Conservation (phyloP, 2,329 filamentous ascomycete species). For the Penicillium glabrum region DNA sequence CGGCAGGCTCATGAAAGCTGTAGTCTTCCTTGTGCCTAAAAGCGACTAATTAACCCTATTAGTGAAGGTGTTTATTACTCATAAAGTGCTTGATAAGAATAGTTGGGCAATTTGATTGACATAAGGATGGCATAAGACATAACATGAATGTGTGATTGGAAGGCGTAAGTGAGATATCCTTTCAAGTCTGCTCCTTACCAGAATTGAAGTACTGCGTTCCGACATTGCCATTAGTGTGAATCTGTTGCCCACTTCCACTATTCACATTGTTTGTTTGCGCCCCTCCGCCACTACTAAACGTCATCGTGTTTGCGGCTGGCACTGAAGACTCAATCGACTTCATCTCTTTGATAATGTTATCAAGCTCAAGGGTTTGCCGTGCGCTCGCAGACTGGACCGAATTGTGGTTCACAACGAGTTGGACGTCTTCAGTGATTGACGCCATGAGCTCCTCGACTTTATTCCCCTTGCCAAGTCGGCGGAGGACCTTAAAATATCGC, state of each 20-base stretch:
- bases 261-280: background rate
- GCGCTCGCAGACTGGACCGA: background rate
- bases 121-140: no score
- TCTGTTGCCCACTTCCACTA: background rate
- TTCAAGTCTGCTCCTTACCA: background rate
- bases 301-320: background rate
- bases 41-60: background rate
- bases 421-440: background rate
- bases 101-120: no score
- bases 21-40: background rate
- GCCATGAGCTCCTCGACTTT: conserved; percentile 9
- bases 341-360: background rate
- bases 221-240: background rate
- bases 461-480: conserved; percentile 6
- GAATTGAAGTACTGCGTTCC: background rate
- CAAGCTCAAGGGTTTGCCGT: background rate
- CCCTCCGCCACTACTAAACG: background rate
- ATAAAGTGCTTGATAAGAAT: no score
- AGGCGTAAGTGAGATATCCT: no score
- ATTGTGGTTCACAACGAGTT: background rate
- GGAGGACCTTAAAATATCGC: conserved; percentile 1
- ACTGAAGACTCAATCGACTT: background rate
- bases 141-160: no score
- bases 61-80: background rate
- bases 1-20: background rate